Conservation (phyloP, 169 alveolate species). For the Pseudocohnilembus persalinus region DNA sequence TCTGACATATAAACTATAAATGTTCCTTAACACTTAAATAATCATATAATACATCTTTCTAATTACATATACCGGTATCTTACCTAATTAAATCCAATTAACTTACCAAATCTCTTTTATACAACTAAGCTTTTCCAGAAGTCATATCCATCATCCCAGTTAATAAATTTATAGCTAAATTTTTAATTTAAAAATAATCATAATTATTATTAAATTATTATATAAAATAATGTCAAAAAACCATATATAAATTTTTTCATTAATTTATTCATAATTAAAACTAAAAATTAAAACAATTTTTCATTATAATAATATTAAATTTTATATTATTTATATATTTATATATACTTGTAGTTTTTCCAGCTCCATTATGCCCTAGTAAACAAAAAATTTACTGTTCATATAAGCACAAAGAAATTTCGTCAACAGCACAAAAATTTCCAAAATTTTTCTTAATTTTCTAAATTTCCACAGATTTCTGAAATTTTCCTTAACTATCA, state of each 20-base stretch:
- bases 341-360: conserved; percentile 80
- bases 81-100: conserved; percentile 62
- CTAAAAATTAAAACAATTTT: too few relatives aligned
- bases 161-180: conserved; percentile 76
- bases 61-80: conserved; percentile 76
- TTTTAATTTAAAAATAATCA: too few relatives aligned
- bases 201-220: too few relatives aligned
- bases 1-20: conserved; percentile 57
- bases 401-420: conserved; percentile 43
- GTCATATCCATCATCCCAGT: conserved; percentile 74
- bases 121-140: conserved; percentile 64
- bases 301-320: too few relatives aligned
- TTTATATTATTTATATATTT: conserved; percentile 69
- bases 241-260: too few relatives aligned
- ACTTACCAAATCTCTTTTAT: conserved; percentile 58
- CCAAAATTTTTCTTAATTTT: conserved; percentile 59
- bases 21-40: conserved; percentile 76
- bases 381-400: conserved; percentile 30
- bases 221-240: too few relatives aligned
- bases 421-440: conserved; percentile 66
- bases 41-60: conserved; percentile 79
- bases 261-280: too few relatives aligned
- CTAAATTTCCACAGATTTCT: conserved; percentile 39
- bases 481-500: neutral
- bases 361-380: conserved; percentile 92